These are phyloP conservation scores for Yamadazyma dendronema DNA, from an alignment of 1,139 yeast genomes.

Conservation along the genomic window DNA sequence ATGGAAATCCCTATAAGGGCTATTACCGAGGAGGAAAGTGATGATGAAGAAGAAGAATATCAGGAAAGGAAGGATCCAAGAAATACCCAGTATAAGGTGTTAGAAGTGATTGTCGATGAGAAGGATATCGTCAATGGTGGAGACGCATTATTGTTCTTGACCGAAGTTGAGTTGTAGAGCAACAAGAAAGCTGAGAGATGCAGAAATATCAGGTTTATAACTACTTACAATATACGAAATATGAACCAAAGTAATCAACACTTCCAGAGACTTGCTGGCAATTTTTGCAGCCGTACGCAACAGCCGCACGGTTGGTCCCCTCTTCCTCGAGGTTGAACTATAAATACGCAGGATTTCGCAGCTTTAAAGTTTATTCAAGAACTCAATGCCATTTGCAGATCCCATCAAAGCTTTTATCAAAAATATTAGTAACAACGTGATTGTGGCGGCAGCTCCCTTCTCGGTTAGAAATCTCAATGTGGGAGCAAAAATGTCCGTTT, in stretches of 20 bases:
- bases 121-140: constrained; percentile 34
- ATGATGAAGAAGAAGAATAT: constrained; percentile 11
- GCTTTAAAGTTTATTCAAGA: neutral
- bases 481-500: constrained; percentile 58
- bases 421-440: constrained; percentile 42
- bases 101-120: constrained; percentile 26
- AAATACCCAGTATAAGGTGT: constrained; percentile 17
- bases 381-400: constrained; percentile 22
- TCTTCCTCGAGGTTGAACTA: no score
- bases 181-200: no score
- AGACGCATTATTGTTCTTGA: constrained; percentile 14
- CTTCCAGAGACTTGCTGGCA: no score
- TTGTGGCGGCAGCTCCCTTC: constrained; percentile 50
- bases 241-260: no score
- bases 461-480: constrained; percentile 40
- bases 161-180: neutral
- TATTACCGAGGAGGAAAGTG: constrained; percentile 11
- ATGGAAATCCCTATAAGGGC: constrained; percentile 37
- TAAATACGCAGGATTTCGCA: no score
- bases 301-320: no score
- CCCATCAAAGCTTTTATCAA: constrained; percentile 38
- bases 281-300: no score
- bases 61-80: neutral
- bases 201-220: no score
- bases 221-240: no score